Base-by-base conservation (phyloP, 768 basidiomycete species). In the Boletus vermiculosoides region DNA sequence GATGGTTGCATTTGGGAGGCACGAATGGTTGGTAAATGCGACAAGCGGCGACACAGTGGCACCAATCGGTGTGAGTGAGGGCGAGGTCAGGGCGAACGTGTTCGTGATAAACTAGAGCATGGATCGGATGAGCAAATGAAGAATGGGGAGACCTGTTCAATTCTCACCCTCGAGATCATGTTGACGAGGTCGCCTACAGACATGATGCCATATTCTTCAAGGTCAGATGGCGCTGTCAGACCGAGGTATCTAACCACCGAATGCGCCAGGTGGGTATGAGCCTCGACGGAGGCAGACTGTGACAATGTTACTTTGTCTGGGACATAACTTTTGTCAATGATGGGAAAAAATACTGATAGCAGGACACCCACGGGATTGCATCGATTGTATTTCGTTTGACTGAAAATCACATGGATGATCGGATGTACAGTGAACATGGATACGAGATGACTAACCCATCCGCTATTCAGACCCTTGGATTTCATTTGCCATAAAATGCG, bases 1-100 rank as follows among this genome's bases (percentile, higher is more conserved):
- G n/a, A 95, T 82, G 33, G 88, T 91, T 0, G 89, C 92, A 66
- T 97, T 95, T 0, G 92, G 92, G 22, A 83, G 79, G 66, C 94
- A 95, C 0, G 89, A 90, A 66, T 98, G 94, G 66, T 97, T 97
- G 55, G 90, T 81, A 12, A 97, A 76, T 0, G 94, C 94, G 5
- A 87, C 74, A 0, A 82, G 65, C 0, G 95, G 94, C 0, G 91
- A 90, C 15, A 95, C 80, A n/a, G 88, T 84, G 2, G 87, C 86
- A 7, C 96, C 96, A 36, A 98, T 77, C 0, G 94, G 88, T 2
- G 83, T 81, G 16, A 98, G 76, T 5, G 89, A 80, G 0, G 90
- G 85, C 0, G 87, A 82, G 1, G 93, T 87, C 11, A 97, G 74
- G 0, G 94, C 88, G 66, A 98, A 90, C 0, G 96, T 88, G 69